Base-by-base conservation (phyloP, 2,329 filamentous ascomycete genomes). In the Colletotrichum neosansevieriae region DNA sequence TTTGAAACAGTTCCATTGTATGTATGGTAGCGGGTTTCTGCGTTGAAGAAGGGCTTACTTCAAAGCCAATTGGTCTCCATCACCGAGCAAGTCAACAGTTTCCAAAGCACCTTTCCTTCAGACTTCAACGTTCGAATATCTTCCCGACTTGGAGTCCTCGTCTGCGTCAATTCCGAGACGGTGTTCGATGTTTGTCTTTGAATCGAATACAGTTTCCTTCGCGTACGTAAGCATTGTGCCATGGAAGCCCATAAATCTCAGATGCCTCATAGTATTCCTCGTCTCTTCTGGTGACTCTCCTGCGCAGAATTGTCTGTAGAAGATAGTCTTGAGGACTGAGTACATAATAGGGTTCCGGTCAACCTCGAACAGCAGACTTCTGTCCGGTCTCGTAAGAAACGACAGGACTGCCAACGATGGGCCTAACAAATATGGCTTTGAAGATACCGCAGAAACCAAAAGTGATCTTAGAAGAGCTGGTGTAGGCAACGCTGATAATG, bases 231-330 rank as follows among this genome's bases (percentile, higher is more conserved):
- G 84, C 62, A 97, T 94, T 4, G 97, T 92, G 15, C 94, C 94
- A 19, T 87, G 88, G 76, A 93, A 97, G 1, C 94, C 94, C 56
- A 95, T 89, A 40, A 83, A 79, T 77, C 93, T 92, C 10, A 97
- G 83, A 2, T 85, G 82, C 1, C 84, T 76, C 36, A 94, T 87
- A 0, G 91, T 94, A 34, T 77, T 79, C 47, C 84, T 83, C 1
- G 97, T 91, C 78, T 97, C 92, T 1, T 77, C 74, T 0, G 86
- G 83, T 56, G 88, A 91, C 79, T 94, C 92, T 32, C 94, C 94
- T 0, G 93, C 93, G 78, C 94, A 98, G 80, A 97, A 98, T 75
- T 98, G 94, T 34, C 89, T 89, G 77, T 97, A 97, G 74, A 97
- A 94, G 0, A 94, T 95, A 75, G 90, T 88, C 77, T 94, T 94